Conservation (phyloP, 306 rosid species). For the Prunus salicina region DNA sequence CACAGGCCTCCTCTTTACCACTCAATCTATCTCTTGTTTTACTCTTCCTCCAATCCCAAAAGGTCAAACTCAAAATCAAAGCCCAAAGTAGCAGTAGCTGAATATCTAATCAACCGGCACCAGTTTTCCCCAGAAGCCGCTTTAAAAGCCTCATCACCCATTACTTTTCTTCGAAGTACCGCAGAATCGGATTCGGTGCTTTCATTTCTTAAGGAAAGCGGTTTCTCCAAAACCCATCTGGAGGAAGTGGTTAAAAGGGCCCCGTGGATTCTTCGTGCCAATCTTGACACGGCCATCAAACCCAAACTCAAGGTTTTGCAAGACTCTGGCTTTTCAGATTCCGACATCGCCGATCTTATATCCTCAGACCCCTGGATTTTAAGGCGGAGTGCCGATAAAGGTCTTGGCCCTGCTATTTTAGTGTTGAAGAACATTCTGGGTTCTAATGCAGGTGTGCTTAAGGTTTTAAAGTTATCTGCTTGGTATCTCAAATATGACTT, state of each 20-base stretch:
- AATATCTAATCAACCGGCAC: slow-evolving; percentile 33
- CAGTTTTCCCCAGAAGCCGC: slow-evolving; percentile 28
- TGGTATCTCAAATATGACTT: slow-evolving; percentile 26
- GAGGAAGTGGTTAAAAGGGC: slow-evolving; percentile 17
- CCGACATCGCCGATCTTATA: slow-evolving; percentile 28
- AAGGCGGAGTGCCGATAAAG: slow-evolving; percentile 6
- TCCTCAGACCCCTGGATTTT: slow-evolving; percentile 32
- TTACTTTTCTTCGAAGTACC: slow-evolving; percentile 2
- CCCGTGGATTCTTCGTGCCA: slow-evolving; percentile 18
- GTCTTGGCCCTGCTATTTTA: slow-evolving; percentile 16
- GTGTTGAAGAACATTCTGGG: slow-evolving; percentile 30
- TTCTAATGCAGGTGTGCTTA: slow-evolving; percentile 12
- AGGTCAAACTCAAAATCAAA: not conserved
- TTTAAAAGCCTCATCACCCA: slow-evolving; percentile 19
- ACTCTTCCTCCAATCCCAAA: slow-evolving; percentile 15
- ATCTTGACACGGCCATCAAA: slow-evolving; percentile 18
- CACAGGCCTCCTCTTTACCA: not conserved
- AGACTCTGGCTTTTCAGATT: slow-evolving; percentile 21
- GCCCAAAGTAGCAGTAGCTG: not conserved
- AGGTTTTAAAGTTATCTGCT: slow-evolving; percentile 21
- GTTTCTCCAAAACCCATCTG: slow-evolving; percentile 32
- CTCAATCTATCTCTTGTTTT: slow-evolving; percentile 14
- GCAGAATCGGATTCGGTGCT: slow-evolving; percentile 15
- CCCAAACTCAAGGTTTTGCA: slow-evolving; percentile 39
- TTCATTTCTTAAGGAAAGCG: slow-evolving; percentile 19